Base-by-base conservation (phyloP, 1,139 yeast genomes). In the Kodamaea sp. region DNA sequence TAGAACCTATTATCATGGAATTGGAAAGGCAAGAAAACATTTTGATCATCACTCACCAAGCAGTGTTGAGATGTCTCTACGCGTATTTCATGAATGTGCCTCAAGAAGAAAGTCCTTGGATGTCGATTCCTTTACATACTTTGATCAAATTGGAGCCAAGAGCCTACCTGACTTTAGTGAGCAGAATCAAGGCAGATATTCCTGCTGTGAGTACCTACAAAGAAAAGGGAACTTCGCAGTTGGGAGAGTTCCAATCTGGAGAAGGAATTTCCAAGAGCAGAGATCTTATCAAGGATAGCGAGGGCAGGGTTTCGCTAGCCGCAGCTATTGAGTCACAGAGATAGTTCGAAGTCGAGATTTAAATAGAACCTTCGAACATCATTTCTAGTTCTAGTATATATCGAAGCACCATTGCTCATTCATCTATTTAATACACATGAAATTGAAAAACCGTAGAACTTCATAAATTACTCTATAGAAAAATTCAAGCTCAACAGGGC, bases 71-170 rank as follows among this genome's bases (percentile, higher is more conserved):
- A 52, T 92, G 99, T 59, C 83, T 92, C 37, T 92, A 92, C 61
- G 97, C 98, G 4, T 92, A 94, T 59, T 92, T 90, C 57, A 94
- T 92, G 97, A 92, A 92, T 57, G 96, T 92, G 13, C 96, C 97
- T 4, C 97, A 90, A 59, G 97, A 92, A 52, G 94, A 89, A 57
- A 79, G 90, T 41, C 99, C 99, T 4, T 92, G 98, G 97, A 90
- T 92, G 96, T 88, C 95, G 31, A 95, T 92, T 37, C 99, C 99
- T 7, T 70, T 92, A 52, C 99, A 92, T 57, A 92, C 98, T 0
- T 70, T 92, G 57, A 92, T 92, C 51, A 85, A 88, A 55, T 71
- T 92, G 46, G 97, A 94, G 58, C 97, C 97, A 7, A 73, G 95
- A 39, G 97, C 98, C 1, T 90, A 88, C 57, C 83, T 83, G 36